Conservation (phyloP, 768 basidiomycete genomes). For the Auriscalpium microsporum region DNA sequence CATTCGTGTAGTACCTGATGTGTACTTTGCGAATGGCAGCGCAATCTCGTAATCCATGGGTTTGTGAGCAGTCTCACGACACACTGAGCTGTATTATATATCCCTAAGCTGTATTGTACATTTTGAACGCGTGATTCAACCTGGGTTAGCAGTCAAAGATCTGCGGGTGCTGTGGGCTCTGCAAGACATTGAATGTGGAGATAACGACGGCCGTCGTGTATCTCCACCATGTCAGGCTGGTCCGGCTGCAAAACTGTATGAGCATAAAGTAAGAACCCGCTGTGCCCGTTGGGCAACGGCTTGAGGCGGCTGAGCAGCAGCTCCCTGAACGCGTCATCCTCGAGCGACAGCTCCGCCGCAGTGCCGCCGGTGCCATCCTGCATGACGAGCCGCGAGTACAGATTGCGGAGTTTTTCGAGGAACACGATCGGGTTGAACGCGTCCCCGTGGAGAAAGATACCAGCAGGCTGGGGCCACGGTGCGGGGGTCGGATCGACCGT, state of each 20-base stretch:
- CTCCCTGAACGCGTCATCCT: neutral
- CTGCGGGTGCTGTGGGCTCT: too few relatives aligned
- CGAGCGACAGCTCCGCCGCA: neutral
- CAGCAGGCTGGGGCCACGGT: neutral
- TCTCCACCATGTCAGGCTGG: neutral
- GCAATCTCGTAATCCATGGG: too few relatives aligned
- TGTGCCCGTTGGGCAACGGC: neutral
- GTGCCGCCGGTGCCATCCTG: neutral
- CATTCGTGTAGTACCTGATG: too few relatives aligned
- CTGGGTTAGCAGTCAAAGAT: too few relatives aligned
- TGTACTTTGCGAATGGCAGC: too few relatives aligned
- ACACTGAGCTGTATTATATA: too few relatives aligned
- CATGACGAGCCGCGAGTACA: neutral
- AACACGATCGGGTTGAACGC: neutral
- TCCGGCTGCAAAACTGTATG: neutral
- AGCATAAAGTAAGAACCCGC: neutral
- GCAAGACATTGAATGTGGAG: neutral
- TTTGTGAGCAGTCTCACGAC: too few relatives aligned
- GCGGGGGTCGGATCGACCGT: neutral
- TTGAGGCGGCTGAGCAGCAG: constrained; percentile 4
- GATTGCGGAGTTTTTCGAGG: neutral
- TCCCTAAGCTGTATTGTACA: too few relatives aligned
- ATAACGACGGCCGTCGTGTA: neutral
- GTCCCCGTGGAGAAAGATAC: neutral
- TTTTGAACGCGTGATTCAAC: too few relatives aligned